Conservation (phyloP, 306 rosid species). For the Vigna angularis region DNA sequence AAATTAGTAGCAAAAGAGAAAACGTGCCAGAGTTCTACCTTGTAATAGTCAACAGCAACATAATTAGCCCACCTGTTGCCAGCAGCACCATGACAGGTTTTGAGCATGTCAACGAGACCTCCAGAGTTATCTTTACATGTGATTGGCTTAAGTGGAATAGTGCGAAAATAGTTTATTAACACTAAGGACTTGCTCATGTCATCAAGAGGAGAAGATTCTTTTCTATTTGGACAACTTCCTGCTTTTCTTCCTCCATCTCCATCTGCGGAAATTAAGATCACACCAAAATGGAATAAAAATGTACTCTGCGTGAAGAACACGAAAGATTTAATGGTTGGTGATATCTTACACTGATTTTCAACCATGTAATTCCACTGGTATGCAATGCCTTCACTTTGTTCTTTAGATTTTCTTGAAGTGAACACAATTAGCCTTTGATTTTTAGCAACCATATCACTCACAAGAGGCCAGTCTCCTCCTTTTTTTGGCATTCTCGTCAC, state of each 20-base stretch:
- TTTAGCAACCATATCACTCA: slow-evolving; percentile 72
- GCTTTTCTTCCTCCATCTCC: slow-evolving; percentile 71
- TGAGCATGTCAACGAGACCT: slow-evolving; percentile 58
- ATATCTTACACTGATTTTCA: slow-evolving; percentile 76
- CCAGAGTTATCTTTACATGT: slow-evolving; percentile 60
- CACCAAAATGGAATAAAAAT: slow-evolving; percentile 56
- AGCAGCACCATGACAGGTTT: slow-evolving; percentile 30
- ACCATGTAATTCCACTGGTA: slow-evolving; percentile 94
- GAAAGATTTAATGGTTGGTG: not conserved
- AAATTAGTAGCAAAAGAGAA: not conserved
- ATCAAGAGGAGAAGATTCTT: slow-evolving; percentile 67
- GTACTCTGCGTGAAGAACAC: slow-evolving; percentile 17
- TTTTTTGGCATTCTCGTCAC: slow-evolving; percentile 63
- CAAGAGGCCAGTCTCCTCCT: slow-evolving; percentile 75
- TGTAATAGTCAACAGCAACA: slow-evolving; percentile 75
- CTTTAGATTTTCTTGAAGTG: slow-evolving; percentile 67
- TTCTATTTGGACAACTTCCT: slow-evolving; percentile 70
- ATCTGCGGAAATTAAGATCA: slow-evolving; percentile 49
- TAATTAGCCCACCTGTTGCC: slow-evolving; percentile 31
- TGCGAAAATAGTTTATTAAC: slow-evolving; percentile 66
- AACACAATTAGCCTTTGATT: slow-evolving; percentile 76
- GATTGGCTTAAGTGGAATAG: slow-evolving; percentile 55
- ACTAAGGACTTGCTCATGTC: slow-evolving; percentile 75
- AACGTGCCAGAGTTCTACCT: slow-evolving; percentile 45
- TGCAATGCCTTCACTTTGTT: slow-evolving; percentile 81